A percentile compares a stretch with the other conserved stretches of the same genome.
Evolutionary conservation across 1,139 yeast species (phyloP).

Genomic region (Candida sanyaensis): DNA sequence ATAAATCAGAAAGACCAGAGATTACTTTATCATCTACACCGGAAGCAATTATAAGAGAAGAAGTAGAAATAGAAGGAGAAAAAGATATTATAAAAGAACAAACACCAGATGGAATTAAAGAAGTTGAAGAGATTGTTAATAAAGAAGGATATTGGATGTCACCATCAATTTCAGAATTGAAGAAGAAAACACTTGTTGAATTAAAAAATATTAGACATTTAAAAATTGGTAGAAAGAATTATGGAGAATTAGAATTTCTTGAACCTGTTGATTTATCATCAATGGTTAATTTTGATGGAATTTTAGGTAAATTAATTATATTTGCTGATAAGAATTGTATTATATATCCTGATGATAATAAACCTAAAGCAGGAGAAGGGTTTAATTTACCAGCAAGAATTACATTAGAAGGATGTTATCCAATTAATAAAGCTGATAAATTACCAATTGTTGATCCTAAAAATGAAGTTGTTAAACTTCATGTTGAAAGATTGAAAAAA

Average conservation of each 20-base stretch:
- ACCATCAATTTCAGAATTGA: constrained; percentile 69
- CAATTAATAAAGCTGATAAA: constrained; percentile 70
- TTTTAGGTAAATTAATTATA: constrained; percentile 65
- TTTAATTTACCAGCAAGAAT: constrained; percentile 75
- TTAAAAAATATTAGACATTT: constrained; percentile 66
- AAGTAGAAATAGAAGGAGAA: neutral
- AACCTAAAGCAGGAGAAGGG: constrained; percentile 77
- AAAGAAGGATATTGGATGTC: constrained; percentile 82
- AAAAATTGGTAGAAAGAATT: constrained; percentile 77
- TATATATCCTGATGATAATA: constrained; percentile 70
- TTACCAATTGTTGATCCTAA: constrained; percentile 77
- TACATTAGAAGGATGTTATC: constrained; percentile 77
- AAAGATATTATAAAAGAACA: constrained; percentile 1
- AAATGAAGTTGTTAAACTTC: constrained; percentile 69
- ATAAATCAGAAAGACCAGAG: constrained; percentile 11
- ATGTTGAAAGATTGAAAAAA: constrained; percentile 65
- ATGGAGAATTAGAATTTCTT: constrained; percentile 74
- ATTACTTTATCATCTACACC: constrained; percentile 15
- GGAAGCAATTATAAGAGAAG: constrained; percentile 12
- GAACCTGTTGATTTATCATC: constrained; percentile 82
- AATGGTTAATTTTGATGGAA: constrained; percentile 56
- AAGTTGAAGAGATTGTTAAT: constrained; percentile 11
- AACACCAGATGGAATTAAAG: constrained; percentile 8
- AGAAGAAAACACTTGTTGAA: constrained; percentile 59
- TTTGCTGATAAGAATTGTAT: constrained; percentile 65